These are phyloP conservation scores for Annulohypoxylon moriforme DNA, from an alignment of 495 filamentous ascomycete species.

Conservation along the genomic window DNA sequence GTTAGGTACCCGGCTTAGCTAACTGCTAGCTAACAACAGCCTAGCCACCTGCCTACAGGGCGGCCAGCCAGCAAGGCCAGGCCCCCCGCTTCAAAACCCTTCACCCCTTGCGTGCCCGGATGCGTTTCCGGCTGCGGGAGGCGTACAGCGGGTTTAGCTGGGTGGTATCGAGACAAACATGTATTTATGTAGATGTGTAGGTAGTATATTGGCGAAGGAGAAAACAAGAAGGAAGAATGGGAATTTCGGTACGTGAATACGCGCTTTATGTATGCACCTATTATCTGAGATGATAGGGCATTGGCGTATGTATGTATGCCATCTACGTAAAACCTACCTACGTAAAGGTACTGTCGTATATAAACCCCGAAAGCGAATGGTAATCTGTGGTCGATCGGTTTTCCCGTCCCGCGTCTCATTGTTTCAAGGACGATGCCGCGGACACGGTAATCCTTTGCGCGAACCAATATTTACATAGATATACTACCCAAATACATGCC, in stretches of 20 bases:
- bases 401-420: conserved; percentile 19
- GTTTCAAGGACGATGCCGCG: conserved; percentile 42
- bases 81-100: background rate
- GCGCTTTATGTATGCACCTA: background rate
- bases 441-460: conserved; percentile 2
- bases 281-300: background rate
- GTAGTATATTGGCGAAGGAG: background rate
- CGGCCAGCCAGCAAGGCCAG: too few species aligned
- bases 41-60: too few species aligned
- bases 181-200: background rate
- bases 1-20: background rate
- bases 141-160: background rate
- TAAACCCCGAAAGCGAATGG: background rate
- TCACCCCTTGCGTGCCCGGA: conserved; percentile 35
- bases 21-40: background rate
- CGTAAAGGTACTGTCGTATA: too few species aligned
- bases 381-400: background rate
- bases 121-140: conserved; percentile 38
- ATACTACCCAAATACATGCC: background rate
- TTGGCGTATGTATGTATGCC: background rate
- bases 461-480: conserved; percentile 2
- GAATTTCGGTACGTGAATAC: background rate
- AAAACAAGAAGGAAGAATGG: background rate
- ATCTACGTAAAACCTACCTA: background rate
- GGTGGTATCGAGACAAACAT: conserved; percentile 35